These are phyloP conservation scores for Crithidia fasciculata DNA, from an alignment of 208 protist species.

Conservation along the genomic window DNA sequence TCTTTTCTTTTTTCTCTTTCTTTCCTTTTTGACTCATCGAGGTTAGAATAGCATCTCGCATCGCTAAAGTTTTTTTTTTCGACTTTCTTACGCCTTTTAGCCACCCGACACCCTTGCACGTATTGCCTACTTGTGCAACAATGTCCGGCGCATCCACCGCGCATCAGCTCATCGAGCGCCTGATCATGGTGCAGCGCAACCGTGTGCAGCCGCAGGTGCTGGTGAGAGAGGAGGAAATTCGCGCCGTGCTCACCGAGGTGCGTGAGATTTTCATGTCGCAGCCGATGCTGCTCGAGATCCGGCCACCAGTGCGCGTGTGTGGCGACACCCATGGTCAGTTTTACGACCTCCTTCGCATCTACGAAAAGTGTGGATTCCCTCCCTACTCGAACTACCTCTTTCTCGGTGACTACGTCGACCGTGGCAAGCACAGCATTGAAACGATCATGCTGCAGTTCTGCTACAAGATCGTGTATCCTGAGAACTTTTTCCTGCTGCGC, in stretches of 20 bases:
- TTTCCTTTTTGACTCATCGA: slow-evolving; percentile 1
- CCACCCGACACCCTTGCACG: background rate
- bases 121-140: background rate
- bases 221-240: slow-evolving; percentile 89
- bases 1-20: background rate
- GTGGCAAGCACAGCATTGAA: slow-evolving; percentile 97
- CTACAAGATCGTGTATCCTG: slow-evolving; percentile 97
- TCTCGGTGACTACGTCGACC: slow-evolving; percentile 99
- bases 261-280: slow-evolving; percentile 92
- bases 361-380: slow-evolving; percentile 99
- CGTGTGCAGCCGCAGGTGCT: slow-evolving; percentile 70
- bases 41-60: too few species aligned
- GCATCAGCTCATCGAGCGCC: slow-evolving; percentile 74
- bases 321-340: slow-evolving; percentile 99
- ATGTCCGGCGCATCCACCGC: slow-evolving; percentile 19
- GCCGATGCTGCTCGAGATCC: slow-evolving; percentile 90
- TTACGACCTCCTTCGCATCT: slow-evolving; percentile 98
- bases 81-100: background rate
- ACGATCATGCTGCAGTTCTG: slow-evolving; percentile 90
- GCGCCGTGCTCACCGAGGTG: slow-evolving; percentile 57
- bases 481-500: slow-evolving; percentile 98
- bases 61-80: background rate
- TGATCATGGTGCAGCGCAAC: slow-evolving; percentile 67
- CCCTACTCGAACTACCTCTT: slow-evolving; percentile 99
- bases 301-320: slow-evolving; percentile 85